Conservation (phyloP, 2,329 filamentous ascomycete species). For the Arachnomyces sp. region DNA sequence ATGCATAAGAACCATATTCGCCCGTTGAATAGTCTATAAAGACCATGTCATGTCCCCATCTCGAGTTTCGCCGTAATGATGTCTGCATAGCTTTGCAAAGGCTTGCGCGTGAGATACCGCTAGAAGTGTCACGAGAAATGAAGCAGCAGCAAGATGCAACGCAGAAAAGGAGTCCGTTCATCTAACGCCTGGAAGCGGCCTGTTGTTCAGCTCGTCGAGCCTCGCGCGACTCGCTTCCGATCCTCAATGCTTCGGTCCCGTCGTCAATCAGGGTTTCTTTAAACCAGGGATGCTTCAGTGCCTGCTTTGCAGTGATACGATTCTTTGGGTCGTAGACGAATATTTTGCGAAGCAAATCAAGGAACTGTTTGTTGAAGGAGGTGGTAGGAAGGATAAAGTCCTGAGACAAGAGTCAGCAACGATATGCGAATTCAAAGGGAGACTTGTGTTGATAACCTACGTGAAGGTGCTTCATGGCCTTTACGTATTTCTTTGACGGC, state of each 20-base stretch:
- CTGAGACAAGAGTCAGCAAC: constrained; percentile 32
- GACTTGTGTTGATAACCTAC: constrained; percentile 33
- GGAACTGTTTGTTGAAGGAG: constrained; percentile 54
- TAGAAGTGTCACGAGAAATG: too few relatives aligned
- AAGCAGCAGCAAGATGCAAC: too few relatives aligned
- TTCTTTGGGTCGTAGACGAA: constrained; percentile 60
- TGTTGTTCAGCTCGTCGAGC: constrained; percentile 9
- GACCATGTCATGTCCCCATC: too few relatives aligned
- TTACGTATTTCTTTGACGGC: constrained; percentile 57
- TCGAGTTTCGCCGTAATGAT: too few relatives aligned
- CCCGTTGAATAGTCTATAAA: too few relatives aligned
- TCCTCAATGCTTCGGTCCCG: constrained; percentile 56
- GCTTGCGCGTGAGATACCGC: too few relatives aligned
- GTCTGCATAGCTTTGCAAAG: too few relatives aligned
- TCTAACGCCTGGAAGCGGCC: too few relatives aligned
- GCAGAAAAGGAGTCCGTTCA: too few relatives aligned
- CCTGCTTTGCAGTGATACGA: constrained; percentile 56
- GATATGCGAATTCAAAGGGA: neutral
- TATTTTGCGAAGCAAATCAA: constrained; percentile 54
- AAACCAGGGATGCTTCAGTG: constrained; percentile 60
- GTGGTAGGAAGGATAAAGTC: constrained; percentile 55
- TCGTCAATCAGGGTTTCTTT: constrained; percentile 56
- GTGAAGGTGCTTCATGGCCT: constrained; percentile 56
- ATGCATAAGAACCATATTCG: too few relatives aligned
- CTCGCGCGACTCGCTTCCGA: constrained; percentile 38